These are phyloP conservation scores for Diaporthe citriasiana DNA, from an alignment of 2,329 filamentous ascomycete species.

Conservation along the genomic window DNA sequence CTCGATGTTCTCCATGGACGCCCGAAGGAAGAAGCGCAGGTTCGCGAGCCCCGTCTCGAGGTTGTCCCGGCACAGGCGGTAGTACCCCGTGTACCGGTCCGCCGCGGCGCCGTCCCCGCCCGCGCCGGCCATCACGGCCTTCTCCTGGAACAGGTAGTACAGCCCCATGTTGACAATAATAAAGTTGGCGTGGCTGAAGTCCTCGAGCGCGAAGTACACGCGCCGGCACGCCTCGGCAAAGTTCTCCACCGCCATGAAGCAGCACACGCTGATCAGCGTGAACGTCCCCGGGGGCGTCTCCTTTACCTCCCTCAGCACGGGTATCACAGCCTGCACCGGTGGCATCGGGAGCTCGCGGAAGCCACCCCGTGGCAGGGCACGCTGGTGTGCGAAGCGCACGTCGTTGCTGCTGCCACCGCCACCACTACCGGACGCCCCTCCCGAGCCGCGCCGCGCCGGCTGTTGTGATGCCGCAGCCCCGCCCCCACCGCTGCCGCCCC, in stretches of 20 bases:
- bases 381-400: conserved; percentile 61
- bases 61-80: conserved; percentile 61
- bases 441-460: not conserved
- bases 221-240: conserved; percentile 65
- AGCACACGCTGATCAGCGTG: conserved; percentile 59
- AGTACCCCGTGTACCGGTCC: conserved; percentile 52
- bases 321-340: conserved; percentile 64
- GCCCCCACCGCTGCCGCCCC: conserved; percentile 4
- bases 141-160: conserved; percentile 65
- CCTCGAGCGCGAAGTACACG: conserved; percentile 57
- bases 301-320: conserved; percentile 63
- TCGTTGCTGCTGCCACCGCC: conserved; percentile 50
- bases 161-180: conserved; percentile 65
- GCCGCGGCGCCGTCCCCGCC: conserved; percentile 48
- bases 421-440: conserved; percentile 4
- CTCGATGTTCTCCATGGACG: conserved; percentile 68
- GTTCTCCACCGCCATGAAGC: conserved; percentile 63
- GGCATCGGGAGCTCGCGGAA: conserved; percentile 68
- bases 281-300: conserved; percentile 64
- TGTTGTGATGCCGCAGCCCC: not conserved
- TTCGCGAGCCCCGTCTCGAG: conserved; percentile 65
- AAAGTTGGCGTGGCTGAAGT: conserved; percentile 64
- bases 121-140: conserved; percentile 53
- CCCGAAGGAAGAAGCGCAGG: conserved; percentile 69
- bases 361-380: conserved; percentile 60